Evolutionary conservation across 2,329 filamentous ascomycete genomes (phyloP), one percentile per base, ranked within the genome.

Genomic region (Aspergillus fructus): DNA sequence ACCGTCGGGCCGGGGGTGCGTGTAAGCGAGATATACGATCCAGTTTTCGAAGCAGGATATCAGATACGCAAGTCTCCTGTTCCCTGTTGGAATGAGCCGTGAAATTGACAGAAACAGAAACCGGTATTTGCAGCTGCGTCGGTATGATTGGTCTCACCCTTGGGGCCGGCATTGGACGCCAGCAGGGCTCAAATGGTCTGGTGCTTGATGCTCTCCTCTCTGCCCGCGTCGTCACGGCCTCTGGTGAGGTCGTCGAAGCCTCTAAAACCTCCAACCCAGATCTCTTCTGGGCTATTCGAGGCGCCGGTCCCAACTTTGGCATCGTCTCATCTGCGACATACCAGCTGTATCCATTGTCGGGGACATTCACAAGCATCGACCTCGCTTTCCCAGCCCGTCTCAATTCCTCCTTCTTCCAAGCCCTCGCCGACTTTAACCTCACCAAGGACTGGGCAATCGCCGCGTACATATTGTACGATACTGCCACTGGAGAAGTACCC

Each of bases 251-350:
- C 19, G 61, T 75, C 45, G 70, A 70, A 19, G 71, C 71, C n/a
- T 71, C 70, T 17, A 55, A 64, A 12, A 63, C 58, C 11, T 55
- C 74, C 33, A 71, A 76, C 52, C 49, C 68, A 0, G 74, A 78
- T 5, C 70, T 79, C 13, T 74, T 77, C 54, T 79, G 74, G 59
- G 77, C 74, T 2, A 58, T 78, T 4, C 72, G 71, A 15, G 77
- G 77, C 3, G 77, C 76, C 4, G 77, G 71, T 7, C 72, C 72
- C 48, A 72, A 76, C 19, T 78, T 77, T 53, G 77, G 75, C 17
- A 72, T 78, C 56, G 68, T 78, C 24, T 74, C 71, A 4, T 53
- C 45, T 15, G 64, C 62, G 19, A 71, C 66, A 17, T 75, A 71
- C 61, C 68, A 37, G 11, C 33, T 39, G 12, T 17, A 19, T 17